phyloP scores from a whole-genome alignment of 2,329 filamentous ascomycete species.

The Botrytis fabae region DNA sequence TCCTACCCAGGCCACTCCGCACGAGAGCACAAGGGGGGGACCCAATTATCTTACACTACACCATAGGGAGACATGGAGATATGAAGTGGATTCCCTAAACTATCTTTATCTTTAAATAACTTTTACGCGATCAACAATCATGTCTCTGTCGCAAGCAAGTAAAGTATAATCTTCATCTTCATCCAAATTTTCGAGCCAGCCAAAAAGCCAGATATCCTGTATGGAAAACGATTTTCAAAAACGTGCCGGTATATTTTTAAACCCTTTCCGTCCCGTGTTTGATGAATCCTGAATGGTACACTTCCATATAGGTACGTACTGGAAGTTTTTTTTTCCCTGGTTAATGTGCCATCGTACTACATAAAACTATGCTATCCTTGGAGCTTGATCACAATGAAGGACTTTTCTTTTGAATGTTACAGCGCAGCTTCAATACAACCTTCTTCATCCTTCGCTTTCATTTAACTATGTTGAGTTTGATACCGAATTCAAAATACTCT shows the following conservation, averaged over 20 bases:
- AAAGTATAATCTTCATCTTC: not conserved
- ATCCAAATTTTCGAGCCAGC: not conserved
- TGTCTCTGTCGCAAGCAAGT: not conserved
- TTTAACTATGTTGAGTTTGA: not conserved
- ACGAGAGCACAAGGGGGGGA: not conserved
- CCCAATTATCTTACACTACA: not conserved
- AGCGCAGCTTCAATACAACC: constrained; percentile 13
- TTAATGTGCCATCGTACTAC: not conserved
- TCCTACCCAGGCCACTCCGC: not conserved
- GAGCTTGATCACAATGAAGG: not conserved
- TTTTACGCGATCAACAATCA: not conserved
- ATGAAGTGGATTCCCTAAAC: not conserved
- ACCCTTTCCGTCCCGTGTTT: not conserved
- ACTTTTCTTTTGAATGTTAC: constrained; percentile 1
- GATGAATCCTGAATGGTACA: not conserved
- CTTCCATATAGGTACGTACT: not conserved
- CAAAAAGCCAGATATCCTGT: not conserved
- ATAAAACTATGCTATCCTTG: not conserved
- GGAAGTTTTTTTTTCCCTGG: not conserved
- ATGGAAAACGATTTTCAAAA: not conserved
- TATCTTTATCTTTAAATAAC: not conserved
- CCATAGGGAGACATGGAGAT: constrained; percentile 3
- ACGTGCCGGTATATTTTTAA: not conserved
- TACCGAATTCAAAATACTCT: not conserved
- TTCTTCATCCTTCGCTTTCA: not conserved